A percentile compares a stretch with the other conserved stretches of the same genome.
Evolutionary conservation across 768 basidiomycete species (phyloP).

Genomic region (Favolaschia claudopus): DNA sequence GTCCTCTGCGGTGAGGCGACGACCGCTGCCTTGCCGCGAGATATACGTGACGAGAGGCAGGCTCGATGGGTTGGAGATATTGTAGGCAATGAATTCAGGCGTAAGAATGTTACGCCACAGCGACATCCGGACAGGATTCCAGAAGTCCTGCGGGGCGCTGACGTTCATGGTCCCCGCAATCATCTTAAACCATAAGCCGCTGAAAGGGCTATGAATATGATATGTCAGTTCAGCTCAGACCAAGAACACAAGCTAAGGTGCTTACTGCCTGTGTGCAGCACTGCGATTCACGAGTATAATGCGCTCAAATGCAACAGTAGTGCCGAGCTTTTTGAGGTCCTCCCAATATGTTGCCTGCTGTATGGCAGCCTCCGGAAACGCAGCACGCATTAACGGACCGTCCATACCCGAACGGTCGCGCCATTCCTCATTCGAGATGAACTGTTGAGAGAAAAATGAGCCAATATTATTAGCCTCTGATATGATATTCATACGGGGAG

Average conservation of each 20-base stretch:
- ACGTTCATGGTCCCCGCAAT: slow-evolving; percentile 43
- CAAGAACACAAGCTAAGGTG: slow-evolving; percentile 3
- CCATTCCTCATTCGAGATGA: slow-evolving; percentile 50
- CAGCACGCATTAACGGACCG: slow-evolving; percentile 67
- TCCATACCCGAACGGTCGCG: slow-evolving; percentile 69
- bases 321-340: slow-evolving; percentile 54
- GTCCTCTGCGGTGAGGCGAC: slow-evolving; percentile 51
- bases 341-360: slow-evolving; percentile 69
- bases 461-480: not conserved
- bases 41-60: slow-evolving; percentile 61
- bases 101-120: slow-evolving; percentile 42
- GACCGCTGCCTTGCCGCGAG: slow-evolving; percentile 57
- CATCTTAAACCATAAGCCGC: slow-evolving; percentile 43
- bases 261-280: slow-evolving; percentile 61
- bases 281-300: slow-evolving; percentile 68
- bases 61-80: slow-evolving; percentile 1
- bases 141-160: slow-evolving; percentile 37
- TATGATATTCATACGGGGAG: slow-evolving; percentile 40
- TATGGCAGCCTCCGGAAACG: slow-evolving; percentile 66
- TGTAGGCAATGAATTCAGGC: slow-evolving; percentile 15
- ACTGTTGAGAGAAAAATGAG: slow-evolving; percentile 15
- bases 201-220: slow-evolving; percentile 34
- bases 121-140: slow-evolving; percentile 42
- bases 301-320: slow-evolving; percentile 67
- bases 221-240: not conserved